Evolutionary conservation across 192 early-diverging fungal genomes (phyloP), one percentile per base, ranked within the genome.

Genomic region (Mortierella claussenii): DNA sequence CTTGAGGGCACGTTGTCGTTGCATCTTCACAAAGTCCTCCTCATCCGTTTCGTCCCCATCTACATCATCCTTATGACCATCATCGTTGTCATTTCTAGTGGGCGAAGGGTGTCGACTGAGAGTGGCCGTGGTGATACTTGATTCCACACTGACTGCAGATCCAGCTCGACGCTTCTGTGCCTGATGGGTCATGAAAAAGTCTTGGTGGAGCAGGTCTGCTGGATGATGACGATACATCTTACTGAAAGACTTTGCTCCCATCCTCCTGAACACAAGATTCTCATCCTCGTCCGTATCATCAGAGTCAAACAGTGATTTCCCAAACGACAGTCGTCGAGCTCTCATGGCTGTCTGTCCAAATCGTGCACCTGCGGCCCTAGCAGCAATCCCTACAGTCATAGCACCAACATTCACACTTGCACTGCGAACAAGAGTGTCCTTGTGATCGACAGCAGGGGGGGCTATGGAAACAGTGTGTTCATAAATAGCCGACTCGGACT

Each of bases 1-100:
- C 48, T 73, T 73, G 11, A 55, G 33, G 20, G 47, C 34, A 31
- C 61, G 54, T 27, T 63, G 37, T 7, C 49, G 48, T 15, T 44
- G 37, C 55, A 12, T n/a, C 20, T 52, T 21, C 23, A 21, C 45
- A 49, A 67, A 76, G 24, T 66, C 63, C 32, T 76, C 73, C 17
- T 76, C 73, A 32, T 76, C 73, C 13, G 73, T 76, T 47, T 66
- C 73, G 31, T 76, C 73, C 9, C 59, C 64, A 23, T 76, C 69
- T 2, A 55, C 50, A 20, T 49, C 55, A 43, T 13, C 12, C 9
- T 57, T 18, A 13, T 37, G 2, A 24, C 20, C 52, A 20, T 4
- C 21, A 54, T 1, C 52, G n/a, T n/a, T n/a, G n/a, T n/a, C n/a
- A 40, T 40, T 40, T 40, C 13, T 13, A 40, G 37, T 10, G 8